Percentiles rank a stretch among this genome's conserved stretches.
These are phyloP conservation scores for Cutaneotrichosporon daszewskae DNA, from an alignment of 1,284 basidiomycete species.

Conservation along the genomic window DNA sequence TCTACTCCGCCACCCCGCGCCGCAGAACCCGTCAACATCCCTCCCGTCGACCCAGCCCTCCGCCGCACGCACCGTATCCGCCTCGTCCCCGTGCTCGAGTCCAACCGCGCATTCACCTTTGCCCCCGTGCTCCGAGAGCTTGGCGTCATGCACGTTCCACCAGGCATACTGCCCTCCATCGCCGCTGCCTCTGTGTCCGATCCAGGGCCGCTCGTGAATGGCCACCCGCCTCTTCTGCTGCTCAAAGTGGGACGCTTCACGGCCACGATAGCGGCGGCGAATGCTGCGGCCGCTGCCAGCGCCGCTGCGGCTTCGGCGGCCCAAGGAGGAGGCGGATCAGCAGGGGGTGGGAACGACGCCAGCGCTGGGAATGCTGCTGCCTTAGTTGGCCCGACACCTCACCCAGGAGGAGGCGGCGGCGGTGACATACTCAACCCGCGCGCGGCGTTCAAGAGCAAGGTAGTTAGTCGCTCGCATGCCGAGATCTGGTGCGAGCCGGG, in stretches of 20 bases:
- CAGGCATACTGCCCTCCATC: slow-evolving; percentile 45
- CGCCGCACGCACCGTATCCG: slow-evolving; percentile 55
- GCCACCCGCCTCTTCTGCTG: slow-evolving; percentile 54
- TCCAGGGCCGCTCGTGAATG: slow-evolving; percentile 25
- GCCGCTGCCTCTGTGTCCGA: slow-evolving; percentile 26
- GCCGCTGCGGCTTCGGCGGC: slow-evolving; percentile 52
- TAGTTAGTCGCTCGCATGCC: slow-evolving; percentile 88
- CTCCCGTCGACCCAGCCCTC: slow-evolving; percentile 10
- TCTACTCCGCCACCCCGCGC: slow-evolving; percentile 25
- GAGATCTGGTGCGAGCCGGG: slow-evolving; percentile 76
- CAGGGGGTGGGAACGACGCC: neutral
- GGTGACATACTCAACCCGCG: slow-evolving; percentile 67
- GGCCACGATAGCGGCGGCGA: neutral
- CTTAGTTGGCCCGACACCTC: neutral
- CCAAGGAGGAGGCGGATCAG: slow-evolving; percentile 6
- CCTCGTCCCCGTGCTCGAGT: slow-evolving; percentile 90
- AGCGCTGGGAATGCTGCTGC: neutral
- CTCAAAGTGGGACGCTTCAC: slow-evolving; percentile 86
- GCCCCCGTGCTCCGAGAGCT: slow-evolving; percentile 81
- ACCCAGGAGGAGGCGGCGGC: slow-evolving; percentile 27
- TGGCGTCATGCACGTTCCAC: slow-evolving; percentile 48
- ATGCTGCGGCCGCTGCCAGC: neutral
- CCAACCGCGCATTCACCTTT: slow-evolving; percentile 80
- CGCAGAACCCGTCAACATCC: slow-evolving; percentile 4
- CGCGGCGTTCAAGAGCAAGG: slow-evolving; percentile 93